Base-by-base conservation (phyloP, 2,329 filamentous ascomycete genomes). In the Cladobotryum mycophilum region DNA sequence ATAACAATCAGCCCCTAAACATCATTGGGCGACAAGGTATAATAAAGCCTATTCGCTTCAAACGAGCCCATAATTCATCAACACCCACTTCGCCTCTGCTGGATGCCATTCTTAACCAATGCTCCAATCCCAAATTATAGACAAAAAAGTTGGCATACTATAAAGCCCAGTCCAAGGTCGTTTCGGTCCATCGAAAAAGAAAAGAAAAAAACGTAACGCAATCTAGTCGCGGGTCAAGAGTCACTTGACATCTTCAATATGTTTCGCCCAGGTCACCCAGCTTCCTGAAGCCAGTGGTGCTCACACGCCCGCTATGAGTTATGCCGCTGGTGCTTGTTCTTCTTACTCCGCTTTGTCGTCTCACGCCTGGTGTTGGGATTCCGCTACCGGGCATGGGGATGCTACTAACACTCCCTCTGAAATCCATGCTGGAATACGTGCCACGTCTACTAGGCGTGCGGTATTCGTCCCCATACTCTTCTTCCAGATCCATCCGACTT, bases 391-490 rank as follows among this genome's bases (percentile, higher is more conserved):
- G 70, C 30, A 58, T 58, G 8, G 72, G 71, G 20, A 76, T 76
- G 38, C 66, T 66, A 46, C 64, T 72, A 11, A 60, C 58, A 15
- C 58, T 63, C 17, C 61, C 65, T 11, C 76, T 74, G 20, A 66
- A 54, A 42, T 79, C 77, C 33, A 70, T 66, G 53, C 73, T 74
- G 41, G 73, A 76, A 55, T 76, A 81, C 2, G 75, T 80, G 6
- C 76, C 75, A 17, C 77, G 70, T 43, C 79, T 72, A 60, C 76
- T 81, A 1, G 79, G 77, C n/a, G 76, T 81, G 25, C 72, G 70
- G 30, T 69, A 60, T 11, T 72, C 70, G 37, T 58, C 58, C 40
- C 70, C 70, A 33, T 73, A 71, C 25, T 69, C 67, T 53, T 73
- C 70, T 25, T 70, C 65, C 33, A 72, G 72, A 50, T 80, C 77